These are phyloP conservation scores for Moesziomyces aphidis DNA, from an alignment of 1,284 basidiomycete genomes.

Conservation along the genomic window DNA sequence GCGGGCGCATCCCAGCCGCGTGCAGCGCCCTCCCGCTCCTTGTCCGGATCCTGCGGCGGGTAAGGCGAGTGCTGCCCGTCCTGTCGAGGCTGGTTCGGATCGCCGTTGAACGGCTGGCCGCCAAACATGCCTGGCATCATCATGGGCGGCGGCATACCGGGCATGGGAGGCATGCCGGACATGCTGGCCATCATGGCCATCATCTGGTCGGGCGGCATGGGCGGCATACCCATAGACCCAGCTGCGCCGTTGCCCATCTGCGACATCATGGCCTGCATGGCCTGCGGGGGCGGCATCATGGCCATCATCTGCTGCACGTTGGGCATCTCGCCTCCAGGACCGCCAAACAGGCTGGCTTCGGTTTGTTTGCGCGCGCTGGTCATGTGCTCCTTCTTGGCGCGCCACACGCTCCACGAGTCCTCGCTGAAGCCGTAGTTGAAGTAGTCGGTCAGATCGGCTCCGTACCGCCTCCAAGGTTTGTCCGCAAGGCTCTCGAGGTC, in stretches of 20 bases:
- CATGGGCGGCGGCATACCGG: slow-evolving; percentile 35
- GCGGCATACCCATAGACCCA: slow-evolving; percentile 52
- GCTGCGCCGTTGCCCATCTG: slow-evolving; percentile 26
- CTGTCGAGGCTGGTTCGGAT: slow-evolving; percentile 14
- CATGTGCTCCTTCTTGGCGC: slow-evolving; percentile 83
- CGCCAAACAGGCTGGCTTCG: slow-evolving; percentile 33
- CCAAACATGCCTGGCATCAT: slow-evolving; percentile 49
- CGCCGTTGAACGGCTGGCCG: slow-evolving; percentile 21
- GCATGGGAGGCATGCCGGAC: slow-evolving; percentile 40
- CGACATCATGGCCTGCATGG: slow-evolving; percentile 60
- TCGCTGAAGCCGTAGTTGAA: slow-evolving; percentile 99
- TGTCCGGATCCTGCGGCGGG: slow-evolving; percentile 9
- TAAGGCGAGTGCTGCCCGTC: slow-evolving; percentile 22
- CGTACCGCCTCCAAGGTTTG: slow-evolving; percentile 92
- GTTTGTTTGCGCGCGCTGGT: slow-evolving; percentile 78
- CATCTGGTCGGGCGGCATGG: slow-evolving; percentile 55
- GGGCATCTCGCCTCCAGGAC: slow-evolving; percentile 27
- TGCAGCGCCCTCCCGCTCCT: neutral
- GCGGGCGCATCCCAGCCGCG: slow-evolving; percentile 22
- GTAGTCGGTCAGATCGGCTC: slow-evolving; percentile 94
- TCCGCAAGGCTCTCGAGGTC: slow-evolving; percentile 81
- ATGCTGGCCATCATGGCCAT: slow-evolving; percentile 63
- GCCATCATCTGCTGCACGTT: slow-evolving; percentile 49
- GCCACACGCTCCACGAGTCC: slow-evolving; percentile 91
- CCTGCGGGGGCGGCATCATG: slow-evolving; percentile 50